Evolutionary conservation across 495 filamentous ascomycete species (phyloP), one percentile per base, ranked within the genome.

Genomic region (Rusavskia elegans): DNA sequence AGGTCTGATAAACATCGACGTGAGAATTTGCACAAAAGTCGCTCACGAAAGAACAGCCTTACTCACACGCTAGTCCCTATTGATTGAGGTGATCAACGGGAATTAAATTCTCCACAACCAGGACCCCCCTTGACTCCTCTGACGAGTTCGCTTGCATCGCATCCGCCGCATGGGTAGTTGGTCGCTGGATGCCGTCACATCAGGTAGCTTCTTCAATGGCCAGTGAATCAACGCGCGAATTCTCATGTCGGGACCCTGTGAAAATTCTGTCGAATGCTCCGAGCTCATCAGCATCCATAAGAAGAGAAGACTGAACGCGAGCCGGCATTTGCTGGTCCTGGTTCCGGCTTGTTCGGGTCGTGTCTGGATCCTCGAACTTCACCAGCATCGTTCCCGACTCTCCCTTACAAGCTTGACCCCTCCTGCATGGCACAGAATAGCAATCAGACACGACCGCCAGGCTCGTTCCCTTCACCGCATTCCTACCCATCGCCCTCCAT

Each of bases 401-500:
- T 27, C 25, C 25, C 25, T 27, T 3, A 27, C 25, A 27, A 27
- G 25, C 25, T 3, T 27, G 25, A 6, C 1, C 25, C 48, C 11
- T 21, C 14, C 32, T 50, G 48, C 30, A 56, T 55, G 53, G 38
- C 55, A 44, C 50, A 40, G 50, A 52, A 53, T 21, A 53, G 44
- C 36, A 48, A 46, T 16, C 51, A 46, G 44, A 49, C 42, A 27
- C 53, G 49, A n/a, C 56, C 59, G 46, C 66, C 70, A 19, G 62
- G 71, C 49, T 71, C 68, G 59, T 82, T 82, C 59, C 71, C 76
- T 53, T 74, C 70, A 52, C 69, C 73, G 44, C 68, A 76, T 41
- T 66, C 69, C 20, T 82, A 81, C 60, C 72, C 76, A 20, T 73
- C 75, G 54, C 71, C 79, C 36, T 67, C 69, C 41, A 71, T 80